Base-by-base conservation (phyloP, 208 protist genomes). In the Crithidia mellificae region DNA sequence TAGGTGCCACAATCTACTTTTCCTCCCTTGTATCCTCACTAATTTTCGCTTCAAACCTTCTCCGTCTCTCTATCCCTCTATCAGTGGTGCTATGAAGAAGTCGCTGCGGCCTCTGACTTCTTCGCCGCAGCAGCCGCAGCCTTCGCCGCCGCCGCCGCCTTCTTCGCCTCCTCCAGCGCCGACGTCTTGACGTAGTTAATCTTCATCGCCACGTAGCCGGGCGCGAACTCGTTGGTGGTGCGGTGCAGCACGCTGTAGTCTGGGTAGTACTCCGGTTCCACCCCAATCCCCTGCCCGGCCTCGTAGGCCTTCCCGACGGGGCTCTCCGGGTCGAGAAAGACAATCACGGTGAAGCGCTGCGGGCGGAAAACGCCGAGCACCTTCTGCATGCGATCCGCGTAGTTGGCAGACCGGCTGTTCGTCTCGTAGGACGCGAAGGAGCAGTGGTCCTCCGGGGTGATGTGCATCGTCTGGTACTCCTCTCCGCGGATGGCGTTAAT, bases 391-490 rank as follows among this genome's bases (percentile, higher is more conserved):
- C 84, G 76, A 32, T 80, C 81, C 15, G 72, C 69, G 75, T 91
- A 92, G 68, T 93, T 86, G 8, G 66, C 74, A 9, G 75, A 84
- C 9, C 70, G 72, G 36, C 64, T 83, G 81, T 98, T 98, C 20
- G 96, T 98, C 69, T 98, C 95, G 80, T 97, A 98, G 17, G 87
- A 96, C 17, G 90, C 96, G 68, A 97, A 98, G 25, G 84, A 95
- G 79, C 91, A 97, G 74, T 96, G 84, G 32, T 87, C 74, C 72
- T 98, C 94, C 0, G 96, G 96, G 51, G 96, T 98, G 75, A 98
- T 96, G 83, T 98, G 96, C 55, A 98, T 96, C 11, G 96, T 98
- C 65, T 89, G 94, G 78, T 98, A 98, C 68, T 91, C 80, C 43
- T 63, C 71, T 19, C 70, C 92, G 17, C 81, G 72, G 29, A 98